These are phyloP conservation scores for Aspergillus pseudoviridinutans DNA, from an alignment of 2,329 filamentous ascomycete species.

Conservation along the genomic window DNA sequence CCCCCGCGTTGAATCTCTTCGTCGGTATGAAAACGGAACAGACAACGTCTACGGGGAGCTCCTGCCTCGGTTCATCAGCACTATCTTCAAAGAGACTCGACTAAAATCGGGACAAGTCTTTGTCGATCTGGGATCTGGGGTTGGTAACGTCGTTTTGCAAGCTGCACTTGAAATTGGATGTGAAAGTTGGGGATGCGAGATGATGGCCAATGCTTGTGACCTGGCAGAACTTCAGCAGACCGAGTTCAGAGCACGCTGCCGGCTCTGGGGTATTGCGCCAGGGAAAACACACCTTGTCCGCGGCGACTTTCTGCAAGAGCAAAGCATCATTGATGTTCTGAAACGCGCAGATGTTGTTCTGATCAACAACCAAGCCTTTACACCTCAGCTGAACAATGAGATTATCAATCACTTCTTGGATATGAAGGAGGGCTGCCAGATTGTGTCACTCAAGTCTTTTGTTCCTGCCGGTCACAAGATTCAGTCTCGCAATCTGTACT, in stretches of 20 bases:
- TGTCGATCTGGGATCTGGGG: conserved; percentile 90
- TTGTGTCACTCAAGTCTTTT: conserved; percentile 90
- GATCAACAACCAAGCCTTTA: conserved; percentile 98
- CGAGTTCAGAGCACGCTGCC: conserved; percentile 81
- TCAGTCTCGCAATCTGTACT: conserved; percentile 68
- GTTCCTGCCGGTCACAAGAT: conserved; percentile 76
- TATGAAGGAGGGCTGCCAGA: conserved; percentile 81
- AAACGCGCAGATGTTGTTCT: conserved; percentile 89
- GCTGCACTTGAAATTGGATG: conserved; percentile 90
- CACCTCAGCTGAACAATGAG: conserved; percentile 76
- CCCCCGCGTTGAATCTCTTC: conserved; percentile 76
- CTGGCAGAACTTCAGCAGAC: conserved; percentile 74
- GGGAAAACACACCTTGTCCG: conserved; percentile 75
- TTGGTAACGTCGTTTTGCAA: conserved; percentile 92
- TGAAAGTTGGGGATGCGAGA: conserved; percentile 93
- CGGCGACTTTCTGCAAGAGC: conserved; percentile 77
- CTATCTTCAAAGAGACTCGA: conserved; percentile 72
- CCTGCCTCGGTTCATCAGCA: conserved; percentile 75
- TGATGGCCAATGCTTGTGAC: conserved; percentile 86
- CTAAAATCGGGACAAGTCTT: conserved; percentile 84
- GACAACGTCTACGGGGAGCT: conserved; percentile 96
- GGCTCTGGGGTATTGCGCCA: conserved; percentile 80
- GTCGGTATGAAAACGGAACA: conserved; percentile 82
- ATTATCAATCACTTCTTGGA: conserved; percentile 89
- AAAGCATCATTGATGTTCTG: conserved; percentile 66